These are phyloP conservation scores for Chenopodium formosanum DNA, from an alignment of 148 eudicot genomes.

Conservation along the genomic window DNA sequence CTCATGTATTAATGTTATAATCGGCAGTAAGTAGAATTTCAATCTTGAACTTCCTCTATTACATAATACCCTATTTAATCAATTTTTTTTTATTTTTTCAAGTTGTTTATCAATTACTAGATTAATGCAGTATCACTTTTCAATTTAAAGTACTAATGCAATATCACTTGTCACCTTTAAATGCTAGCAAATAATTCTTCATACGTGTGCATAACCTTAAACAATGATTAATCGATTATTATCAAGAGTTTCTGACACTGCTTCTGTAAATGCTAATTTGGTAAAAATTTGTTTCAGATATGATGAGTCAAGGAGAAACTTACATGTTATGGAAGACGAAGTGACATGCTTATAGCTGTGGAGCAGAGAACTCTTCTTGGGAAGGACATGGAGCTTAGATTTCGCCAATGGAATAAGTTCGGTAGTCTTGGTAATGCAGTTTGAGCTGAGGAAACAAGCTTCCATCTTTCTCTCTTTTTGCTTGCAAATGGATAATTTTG, in stretches of 20 bases:
- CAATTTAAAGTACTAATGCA: not conserved
- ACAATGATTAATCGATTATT: too few species aligned
- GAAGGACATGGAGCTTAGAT: slow-evolving; percentile 29
- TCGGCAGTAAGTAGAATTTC: not conserved
- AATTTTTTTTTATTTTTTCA: not conserved
- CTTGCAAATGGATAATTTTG: not conserved
- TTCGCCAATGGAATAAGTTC: slow-evolving; percentile 35
- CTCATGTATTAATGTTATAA: not conserved
- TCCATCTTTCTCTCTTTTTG: slow-evolving; percentile 38
- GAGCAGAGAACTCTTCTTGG: slow-evolving; percentile 23
- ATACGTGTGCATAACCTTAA: not conserved
- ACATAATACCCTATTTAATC: not conserved
- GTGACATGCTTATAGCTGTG: slow-evolving; percentile 25
- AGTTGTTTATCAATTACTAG: not conserved
- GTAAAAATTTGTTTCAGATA: not conserved
- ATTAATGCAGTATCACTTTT: not conserved
- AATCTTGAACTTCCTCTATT: not conserved
- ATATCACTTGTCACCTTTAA: not conserved
- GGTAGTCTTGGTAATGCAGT: slow-evolving; percentile 43
- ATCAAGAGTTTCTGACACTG: too few species aligned
- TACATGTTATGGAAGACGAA: slow-evolving; percentile 47
- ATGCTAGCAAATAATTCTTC: not conserved
- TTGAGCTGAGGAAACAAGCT: slow-evolving; percentile 71
- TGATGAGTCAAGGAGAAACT: slow-evolving; percentile 15
- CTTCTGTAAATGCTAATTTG: too few species aligned